Evolutionary conservation across 768 basidiomycete genomes (phyloP).

Genomic region (Mycena maculata): DNA sequence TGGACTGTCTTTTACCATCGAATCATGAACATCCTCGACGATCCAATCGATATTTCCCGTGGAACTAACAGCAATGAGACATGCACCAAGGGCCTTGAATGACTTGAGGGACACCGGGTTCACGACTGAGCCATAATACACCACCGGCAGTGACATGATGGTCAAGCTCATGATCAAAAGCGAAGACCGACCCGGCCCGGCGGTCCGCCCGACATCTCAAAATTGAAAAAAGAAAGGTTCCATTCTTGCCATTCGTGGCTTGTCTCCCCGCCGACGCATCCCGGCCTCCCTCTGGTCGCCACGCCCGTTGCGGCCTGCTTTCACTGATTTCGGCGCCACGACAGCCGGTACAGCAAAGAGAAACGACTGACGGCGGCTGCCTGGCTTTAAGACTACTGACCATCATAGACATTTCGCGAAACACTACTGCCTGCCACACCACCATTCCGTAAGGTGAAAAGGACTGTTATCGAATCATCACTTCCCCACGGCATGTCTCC

Average conservation of each 20-base stretch:
- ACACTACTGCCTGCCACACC: conserved; percentile 65
- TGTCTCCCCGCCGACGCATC: too few relatives aligned
- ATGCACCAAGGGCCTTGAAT: conserved; percentile 53
- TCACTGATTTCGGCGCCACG: too few relatives aligned
- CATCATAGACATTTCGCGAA: conserved; percentile 33
- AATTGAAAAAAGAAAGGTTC: too few relatives aligned
- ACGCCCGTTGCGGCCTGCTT: too few relatives aligned
- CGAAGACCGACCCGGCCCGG: too few relatives aligned
- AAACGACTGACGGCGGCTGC: too few relatives aligned
- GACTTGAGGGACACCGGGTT: conserved; percentile 53
- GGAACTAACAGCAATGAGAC: conserved; percentile 61
- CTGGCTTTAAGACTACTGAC: too few relatives aligned
- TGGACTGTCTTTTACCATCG: too few relatives aligned
- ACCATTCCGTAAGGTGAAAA: conserved; percentile 56
- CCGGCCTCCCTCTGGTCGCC: too few relatives aligned
- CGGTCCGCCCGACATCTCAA: too few relatives aligned
- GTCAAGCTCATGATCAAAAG: not conserved
- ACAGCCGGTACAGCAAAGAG: too few relatives aligned
- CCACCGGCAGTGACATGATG: conserved; percentile 43
- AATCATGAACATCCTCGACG: conserved; percentile 63
- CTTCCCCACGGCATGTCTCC: not conserved
- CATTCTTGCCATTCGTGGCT: too few relatives aligned
- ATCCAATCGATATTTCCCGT: conserved; percentile 79
- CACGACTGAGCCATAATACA: conserved; percentile 64
- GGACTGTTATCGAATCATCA: conserved; percentile 41